Base-by-base conservation (phyloP, 1,139 yeast genomes). In the Blastobotrys petasosporus region DNA sequence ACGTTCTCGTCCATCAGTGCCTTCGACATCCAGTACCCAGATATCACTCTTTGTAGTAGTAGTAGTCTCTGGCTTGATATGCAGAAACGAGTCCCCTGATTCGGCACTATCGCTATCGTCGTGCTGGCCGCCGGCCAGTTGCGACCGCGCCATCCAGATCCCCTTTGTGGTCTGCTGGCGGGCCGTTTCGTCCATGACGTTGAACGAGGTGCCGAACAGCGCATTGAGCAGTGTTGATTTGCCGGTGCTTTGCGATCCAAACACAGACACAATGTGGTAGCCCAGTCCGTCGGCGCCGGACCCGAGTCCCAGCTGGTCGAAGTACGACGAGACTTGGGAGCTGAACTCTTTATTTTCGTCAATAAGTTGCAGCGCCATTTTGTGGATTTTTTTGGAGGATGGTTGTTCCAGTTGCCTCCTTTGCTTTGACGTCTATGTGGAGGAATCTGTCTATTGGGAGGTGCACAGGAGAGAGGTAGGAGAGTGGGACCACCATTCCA, bases 221-320 rank as follows among this genome's bases (percentile, higher is more conserved):
- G 79, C 77, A 66, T 92, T 92, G 60, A 92, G 74, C 51, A 92
- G 73, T 0, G 98, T 92, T 2, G 96, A 86, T 65, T 92, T 92
- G 47, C 98, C 98, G 2, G 97, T 90, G 2, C 95, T 85, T 63
- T 92, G 98, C 1, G 96, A 86, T 8, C 98, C 98, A 71, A 92
- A 92, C 42, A 92, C 98, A 0, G 97, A 84, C 2, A 92, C 86
- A 23, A 92, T 81, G 64, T 92, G 96, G 68, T 90, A 90, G 57
- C 82, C 74, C 51, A 85, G 69, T 0, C 92, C 95, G 23, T 75
- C 73, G 41, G 73, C 72, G 38, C 62, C 63, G 4, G 25, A 20
- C 12, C 32, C 30, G 15, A 66, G 56, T 9, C 68, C 61, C 47
- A 58, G 60, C 23, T 54, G 50, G 35, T 58, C 61, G 49, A 73